phyloP scores from a whole-genome alignment of 164 flowering plant genomes.

The Vitis labrusca region DNA sequence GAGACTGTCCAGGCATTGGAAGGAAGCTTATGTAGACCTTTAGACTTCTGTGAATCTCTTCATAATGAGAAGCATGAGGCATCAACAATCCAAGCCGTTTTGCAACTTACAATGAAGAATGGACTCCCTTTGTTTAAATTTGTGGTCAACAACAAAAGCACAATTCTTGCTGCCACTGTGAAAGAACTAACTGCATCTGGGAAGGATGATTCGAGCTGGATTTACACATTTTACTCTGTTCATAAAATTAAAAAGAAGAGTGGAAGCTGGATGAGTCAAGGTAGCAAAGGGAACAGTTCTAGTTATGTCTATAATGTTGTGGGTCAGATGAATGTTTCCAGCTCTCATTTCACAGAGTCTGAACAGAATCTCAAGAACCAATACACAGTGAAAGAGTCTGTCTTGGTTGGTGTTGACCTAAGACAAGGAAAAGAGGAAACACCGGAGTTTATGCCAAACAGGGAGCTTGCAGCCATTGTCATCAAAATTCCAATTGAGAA shows the following conservation, averaged over 20 bases:
- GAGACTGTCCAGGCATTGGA: slow-evolving; percentile 25
- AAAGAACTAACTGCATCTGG: slow-evolving; percentile 29
- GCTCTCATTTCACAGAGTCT: slow-evolving; percentile 11
- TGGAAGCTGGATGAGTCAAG: slow-evolving; percentile 65
- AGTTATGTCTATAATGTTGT: slow-evolving; percentile 48
- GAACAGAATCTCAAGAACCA: slow-evolving; percentile 17
- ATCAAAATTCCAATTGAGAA: slow-evolving; percentile 36
- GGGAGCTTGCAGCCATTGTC: slow-evolving; percentile 81
- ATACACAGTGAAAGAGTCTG: slow-evolving; percentile 41
- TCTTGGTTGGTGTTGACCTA: slow-evolving; percentile 47
- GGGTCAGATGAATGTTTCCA: slow-evolving; percentile 67
- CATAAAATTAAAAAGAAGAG: slow-evolving; percentile 61
- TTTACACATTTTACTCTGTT: slow-evolving; percentile 61
- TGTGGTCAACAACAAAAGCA: slow-evolving; percentile 40
- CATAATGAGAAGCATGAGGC: slow-evolving; percentile 20
- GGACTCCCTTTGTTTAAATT: slow-evolving; percentile 66
- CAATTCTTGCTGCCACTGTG: slow-evolving; percentile 55
- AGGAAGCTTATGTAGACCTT: slow-evolving; percentile 20
- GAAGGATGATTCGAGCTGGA: slow-evolving; percentile 39
- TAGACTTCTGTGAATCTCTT: slow-evolving; percentile 15
- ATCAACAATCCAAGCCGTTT: slow-evolving; percentile 46
- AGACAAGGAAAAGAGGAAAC: slow-evolving; percentile 33
- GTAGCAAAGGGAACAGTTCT: slow-evolving; percentile 42
- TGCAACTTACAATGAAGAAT: slow-evolving; percentile 52
- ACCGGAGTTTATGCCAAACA: slow-evolving; percentile 27